Evolutionary conservation across 768 basidiomycete species (phyloP), one percentile per base, ranked within the genome.

Genomic region (Glaciozyma martinii): DNA sequence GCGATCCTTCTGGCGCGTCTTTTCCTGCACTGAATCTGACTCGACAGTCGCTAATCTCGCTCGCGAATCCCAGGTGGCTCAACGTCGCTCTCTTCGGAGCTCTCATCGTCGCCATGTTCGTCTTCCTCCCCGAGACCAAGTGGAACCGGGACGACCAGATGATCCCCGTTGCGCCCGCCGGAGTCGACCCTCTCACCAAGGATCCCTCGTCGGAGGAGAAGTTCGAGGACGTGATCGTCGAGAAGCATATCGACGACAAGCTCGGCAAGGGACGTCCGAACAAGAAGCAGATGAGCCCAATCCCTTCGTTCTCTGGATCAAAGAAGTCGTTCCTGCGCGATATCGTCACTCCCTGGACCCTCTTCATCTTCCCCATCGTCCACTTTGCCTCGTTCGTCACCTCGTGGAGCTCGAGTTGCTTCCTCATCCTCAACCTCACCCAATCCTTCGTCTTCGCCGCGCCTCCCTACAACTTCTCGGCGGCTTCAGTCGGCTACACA

Each of bases 381-480:
- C 54, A 55, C 12, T 55, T 30, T 30, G 12, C 54, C 7, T 55
- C 54, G 1, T 55, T 55, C 33, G 54, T 30, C 21, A 19, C 23
- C 19, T 55, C 54, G 21, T 55, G 19, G 19, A 37, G 32, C 33
- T 55, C 54, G 4, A 37, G 32, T 10, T 55, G 54, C 54, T 55
- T 55, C 54, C 33, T 55, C 21, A n/a, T 55, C 54, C 54, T 55
- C 54, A 55, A 55, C 54, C 32, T 55, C 32, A 55, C 54, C 21
- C 54, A 55, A 29, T 37, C 32, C 15, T 37, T 55, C n/a, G 54
- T 55, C 21, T 55, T 55, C 21, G 30, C 54, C 3, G 54, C 54
- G 19, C 54, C 54, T 5, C 53, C 53, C 3, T 54, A 54, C 30
- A 32, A 32, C 30, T 54, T 54, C 53, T 8, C 6, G 12, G 53